These are phyloP conservation scores for Pisolithus microcarpus DNA, from an alignment of 768 basidiomycete genomes.

Conservation along the genomic window DNA sequence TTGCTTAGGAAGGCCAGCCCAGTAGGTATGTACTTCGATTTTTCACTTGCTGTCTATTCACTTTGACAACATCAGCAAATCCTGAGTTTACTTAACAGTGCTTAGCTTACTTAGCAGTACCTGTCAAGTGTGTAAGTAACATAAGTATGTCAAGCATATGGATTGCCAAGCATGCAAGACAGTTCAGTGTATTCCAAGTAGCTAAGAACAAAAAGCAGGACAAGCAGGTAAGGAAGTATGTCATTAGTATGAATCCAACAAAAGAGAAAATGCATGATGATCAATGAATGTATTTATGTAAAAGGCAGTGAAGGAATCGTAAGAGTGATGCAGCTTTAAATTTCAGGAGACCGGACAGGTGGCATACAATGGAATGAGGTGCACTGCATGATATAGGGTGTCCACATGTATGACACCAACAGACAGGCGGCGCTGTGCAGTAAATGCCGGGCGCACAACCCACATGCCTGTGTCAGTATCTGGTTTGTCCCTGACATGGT, in stretches of 20 bases:
- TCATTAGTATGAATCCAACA: not conserved
- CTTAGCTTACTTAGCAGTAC: too few relatives aligned
- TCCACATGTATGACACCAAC: not conserved
- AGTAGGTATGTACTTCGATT: conserved; percentile 27
- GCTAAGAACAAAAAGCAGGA: too few relatives aligned
- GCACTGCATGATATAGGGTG: not conserved
- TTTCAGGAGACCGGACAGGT: conserved; percentile 5
- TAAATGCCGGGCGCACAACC: conserved; percentile 9
- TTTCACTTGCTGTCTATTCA: not conserved
- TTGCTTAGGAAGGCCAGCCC: conserved; percentile 88
- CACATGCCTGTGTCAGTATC: conserved; percentile 21
- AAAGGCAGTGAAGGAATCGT: not conserved
- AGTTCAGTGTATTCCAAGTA: too few relatives aligned
- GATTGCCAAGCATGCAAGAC: too few relatives aligned
- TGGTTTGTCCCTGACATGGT: conserved; percentile 7
- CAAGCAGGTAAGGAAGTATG: too few relatives aligned
- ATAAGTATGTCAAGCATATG: too few relatives aligned
- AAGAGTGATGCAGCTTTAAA: not conserved
- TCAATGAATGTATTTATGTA: conserved; percentile 10
- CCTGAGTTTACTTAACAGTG: too few relatives aligned
- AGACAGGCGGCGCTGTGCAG: not conserved
- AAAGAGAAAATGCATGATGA: conserved; percentile 5
- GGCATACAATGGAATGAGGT: not conserved
- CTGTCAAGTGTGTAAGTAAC: too few relatives aligned
- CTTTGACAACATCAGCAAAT: too few relatives aligned